Evolutionary conservation across 2,329 filamentous ascomycete genomes (phyloP), one percentile per base, ranked within the genome.

Genomic region (Fusarium sp.): DNA sequence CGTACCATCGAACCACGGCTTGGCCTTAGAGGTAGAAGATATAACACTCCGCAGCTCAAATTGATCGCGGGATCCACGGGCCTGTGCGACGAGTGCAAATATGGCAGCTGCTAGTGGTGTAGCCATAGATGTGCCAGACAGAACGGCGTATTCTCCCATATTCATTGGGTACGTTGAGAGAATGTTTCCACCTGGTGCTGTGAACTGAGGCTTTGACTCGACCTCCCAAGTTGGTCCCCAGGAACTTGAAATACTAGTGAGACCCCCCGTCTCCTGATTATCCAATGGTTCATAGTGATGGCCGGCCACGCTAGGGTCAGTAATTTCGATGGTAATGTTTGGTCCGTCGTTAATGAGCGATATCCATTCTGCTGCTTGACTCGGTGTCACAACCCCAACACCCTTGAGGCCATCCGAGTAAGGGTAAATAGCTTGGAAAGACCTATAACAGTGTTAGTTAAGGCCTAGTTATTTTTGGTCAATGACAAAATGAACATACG

Each of bases 191-290:
- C 64, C 64, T 4, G 58, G 57, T 10, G 57, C 45, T 38, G 54
- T 42, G 18, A 66, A 52, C 8, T 66, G 42, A 4, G 64, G 64
- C 14, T 60, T 66, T 14, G 59, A 29, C 13, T 24, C 35, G 5
- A 22, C n/a, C 4, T 66, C 57, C 64, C 64, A 66, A 13, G 13
- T 62, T 1, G 64, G 64, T 1, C 64, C 64, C 64, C 64, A 66
- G 11, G 40, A 52, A 5, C 18, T 34, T 10, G 52, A 57, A 20
- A 57, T 2, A 1, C 52, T 57, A 1, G 29, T 35, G 1, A 57
- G 29, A 7, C 52, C 52, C 3, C 52, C 52, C 0, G 52, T 37
- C 4, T 34, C 31, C 3, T 5, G 4, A 14, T 57, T 57, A 1
- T 24, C 13, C 31, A 57, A 16, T 0, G 20, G 34, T 3, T 57